Evolutionary conservation across 2,329 filamentous ascomycete genomes (phyloP), one percentile per base, ranked within the genome.

Genomic region (Clathrospora elynae): DNA sequence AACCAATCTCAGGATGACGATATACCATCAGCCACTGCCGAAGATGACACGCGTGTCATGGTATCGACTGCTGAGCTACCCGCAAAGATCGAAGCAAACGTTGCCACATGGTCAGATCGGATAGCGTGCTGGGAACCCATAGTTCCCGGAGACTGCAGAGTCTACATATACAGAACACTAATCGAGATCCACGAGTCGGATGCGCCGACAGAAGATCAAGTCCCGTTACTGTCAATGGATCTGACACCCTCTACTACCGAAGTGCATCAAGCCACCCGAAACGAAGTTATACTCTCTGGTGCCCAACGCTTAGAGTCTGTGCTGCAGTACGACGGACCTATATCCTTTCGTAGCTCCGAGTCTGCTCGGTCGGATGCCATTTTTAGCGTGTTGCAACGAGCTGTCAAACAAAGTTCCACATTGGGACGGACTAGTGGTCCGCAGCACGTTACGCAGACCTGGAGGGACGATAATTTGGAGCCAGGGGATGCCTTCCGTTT

Each of bases 151-250:
- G n/a, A n/a, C n/a, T n/a, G n/a, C n/a, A n/a, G 37, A 5, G 35
- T 66, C 18, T 41, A 52, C 5, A 35, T 64, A 5, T 42, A 39
- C 20, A 26, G 38, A 7, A 54, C 56, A 3, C 54, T 29, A 16
- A 19, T 61, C 5, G 46, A 58, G 7, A 33, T 61, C 4, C 52
- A 46, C 32, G 39, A 50, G 22, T 44, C 35, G 10, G 50, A 53
- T 7, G 35, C 36, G 5, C 20, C 42, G 6, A 32, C 38, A 11
- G 31, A 46, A 18, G 12, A 29, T 6, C 47, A 52, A 33, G 19
- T 34, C 6, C 53, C 53, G 16, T 19, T 59, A 6, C 30, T 62
- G 10, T 42, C 45, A 0, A 30, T 62, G 3, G 26, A 46, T 4
- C 42, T 53, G 3, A 30, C 35, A 4, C 14, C 39, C 14, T 17